Conservation (phyloP, 495 filamentous ascomycete species). For the Trichoderma orchidacearum region DNA sequence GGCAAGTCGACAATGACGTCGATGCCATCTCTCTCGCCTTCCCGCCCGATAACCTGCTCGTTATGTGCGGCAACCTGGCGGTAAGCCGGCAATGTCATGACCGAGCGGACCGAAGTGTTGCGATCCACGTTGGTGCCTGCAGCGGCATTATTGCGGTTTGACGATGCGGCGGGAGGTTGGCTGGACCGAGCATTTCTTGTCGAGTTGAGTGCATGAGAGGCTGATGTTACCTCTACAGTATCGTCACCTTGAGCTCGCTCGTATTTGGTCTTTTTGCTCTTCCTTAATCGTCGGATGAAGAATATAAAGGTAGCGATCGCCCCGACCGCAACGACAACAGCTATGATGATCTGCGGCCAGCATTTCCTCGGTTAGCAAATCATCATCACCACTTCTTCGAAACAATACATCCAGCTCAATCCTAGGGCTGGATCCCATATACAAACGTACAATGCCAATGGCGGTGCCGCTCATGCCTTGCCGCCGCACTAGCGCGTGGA, state of each 20-base stretch:
- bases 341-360: background rate
- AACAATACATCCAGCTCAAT: too few relatives aligned
- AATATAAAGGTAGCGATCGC: background rate
- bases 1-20: constrained; percentile 71
- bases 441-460: background rate
- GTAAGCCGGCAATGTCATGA: constrained; percentile 87
- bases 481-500: background rate
- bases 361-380: background rate
- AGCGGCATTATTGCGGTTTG: background rate
- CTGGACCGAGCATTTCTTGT: background rate
- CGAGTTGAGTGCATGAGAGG: background rate
- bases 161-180: background rate
- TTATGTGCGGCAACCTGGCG: constrained; percentile 47
- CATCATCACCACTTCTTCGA: too few relatives aligned
- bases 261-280: background rate
- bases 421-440: too few relatives aligned
- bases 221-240: background rate
- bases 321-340: background rate
- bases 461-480: background rate
- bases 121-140: constrained; percentile 48
- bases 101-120: constrained; percentile 73
- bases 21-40: constrained; percentile 84
- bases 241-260: background rate
- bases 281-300: background rate
- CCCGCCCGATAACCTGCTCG: constrained; percentile 78